Evolutionary conservation across 2,329 filamentous ascomycete species (phyloP), one percentile per base, ranked within the genome.

Genomic region (Botrytis byssoidea): DNA sequence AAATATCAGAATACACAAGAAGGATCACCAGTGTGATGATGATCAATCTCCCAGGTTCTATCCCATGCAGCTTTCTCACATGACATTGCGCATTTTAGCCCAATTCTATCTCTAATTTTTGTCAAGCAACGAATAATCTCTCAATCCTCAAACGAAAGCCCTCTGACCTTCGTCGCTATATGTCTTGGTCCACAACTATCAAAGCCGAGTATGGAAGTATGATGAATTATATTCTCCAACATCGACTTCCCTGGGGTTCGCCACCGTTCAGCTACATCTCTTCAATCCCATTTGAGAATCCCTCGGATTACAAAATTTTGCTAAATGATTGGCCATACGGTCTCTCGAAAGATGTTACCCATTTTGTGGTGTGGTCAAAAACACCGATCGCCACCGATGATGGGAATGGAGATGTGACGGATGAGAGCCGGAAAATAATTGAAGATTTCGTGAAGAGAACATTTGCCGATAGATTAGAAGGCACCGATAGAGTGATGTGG

Each of bases 301-400:
- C 85, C 6, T 85, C 85, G 48, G 89, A 91, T 82, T 91, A 87
- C 81, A 90, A 89, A 75, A 91, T 97, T 70, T 84, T 97, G 63
- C 86, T 90, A 81, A 98, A 98, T 79, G 95, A 98, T 85, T 98
- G 94, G 95, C 95, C 95, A 0, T 98, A 98, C 79, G 94, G 93
- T 5, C 84, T 97, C 67, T 85, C 85, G 0, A 81, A 85, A 0
- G 86, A 86, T 71, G 88, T 91, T 77, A 85, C 91, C n/a, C 95
- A 98, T 81, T 88, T 98, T 32, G 93, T 98, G 44, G 91, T 97
- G 60, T 98, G 95, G 95, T 92, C 92, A 70, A 95, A 97, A 80
- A 96, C 95, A 59, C 84, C 86, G 22, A 91, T 98, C 75, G 87
- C 91, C 37, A 92, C 92, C 4, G 91, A 97, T 77, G 82, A 88